A percentile compares a stretch with the other conserved stretches of the same genome.
These are phyloP conservation scores for slime mould (Dictyostelium discoideum) DNA, from an alignment of 78 protist species.

Conservation along the genomic window DNA sequence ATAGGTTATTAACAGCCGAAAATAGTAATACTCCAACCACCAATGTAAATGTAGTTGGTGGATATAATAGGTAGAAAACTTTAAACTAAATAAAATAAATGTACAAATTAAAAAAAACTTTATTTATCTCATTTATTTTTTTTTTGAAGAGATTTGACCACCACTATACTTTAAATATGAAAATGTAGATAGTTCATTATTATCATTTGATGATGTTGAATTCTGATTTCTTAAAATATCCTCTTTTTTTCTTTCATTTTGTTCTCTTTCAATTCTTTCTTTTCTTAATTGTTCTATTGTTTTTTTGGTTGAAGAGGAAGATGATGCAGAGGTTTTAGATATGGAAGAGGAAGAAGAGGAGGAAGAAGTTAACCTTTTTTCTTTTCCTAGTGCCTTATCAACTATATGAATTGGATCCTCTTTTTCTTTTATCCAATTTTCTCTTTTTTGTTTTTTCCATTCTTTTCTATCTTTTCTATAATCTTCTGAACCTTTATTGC, in stretches of 20 bases:
- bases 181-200: background rate
- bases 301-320: constrained; percentile 5
- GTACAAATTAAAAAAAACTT: background rate
- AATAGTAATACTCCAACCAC: background rate
- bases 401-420: constrained; percentile 44
- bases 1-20: constrained; percentile 43
- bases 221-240: background rate
- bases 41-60: background rate
- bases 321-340: background rate
- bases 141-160: background rate
- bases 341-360: background rate
- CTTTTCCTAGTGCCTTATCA: constrained; percentile 18
- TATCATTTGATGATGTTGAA: background rate
- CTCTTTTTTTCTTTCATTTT: constrained; percentile 58
- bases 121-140: background rate
- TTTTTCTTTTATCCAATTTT: constrained; percentile 29
- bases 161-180: constrained; percentile 20
- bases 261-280: constrained; percentile 68
- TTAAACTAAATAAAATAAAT: background rate
- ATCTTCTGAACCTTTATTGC: background rate
- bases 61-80: background rate
- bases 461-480: background rate
- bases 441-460: constrained; percentile 19
- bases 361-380: background rate
- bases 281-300: constrained; percentile 70